A percentile compares a stretch with the other conserved stretches of the same genome.
Evolutionary conservation across 768 basidiomycete species (phyloP).

Genomic region (Favolaschia claudopus): DNA sequence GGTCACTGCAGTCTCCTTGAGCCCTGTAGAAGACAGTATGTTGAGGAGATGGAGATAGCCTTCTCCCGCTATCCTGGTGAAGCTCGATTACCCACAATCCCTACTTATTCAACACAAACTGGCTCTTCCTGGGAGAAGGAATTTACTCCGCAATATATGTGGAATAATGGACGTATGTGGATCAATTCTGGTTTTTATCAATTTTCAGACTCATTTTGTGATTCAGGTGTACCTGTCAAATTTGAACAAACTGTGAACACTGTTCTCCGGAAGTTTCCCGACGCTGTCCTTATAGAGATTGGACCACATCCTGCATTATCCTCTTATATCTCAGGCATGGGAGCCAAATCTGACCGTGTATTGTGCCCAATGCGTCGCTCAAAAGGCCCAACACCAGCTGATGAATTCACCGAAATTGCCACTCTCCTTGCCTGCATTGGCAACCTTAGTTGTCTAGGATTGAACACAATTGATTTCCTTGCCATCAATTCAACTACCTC

Average conservation of each 20-base stretch:
- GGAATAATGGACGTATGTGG: slow-evolving; percentile 46
- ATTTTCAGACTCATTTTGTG: too few relatives aligned
- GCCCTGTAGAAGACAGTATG: slow-evolving; percentile 38
- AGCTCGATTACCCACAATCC: slow-evolving; percentile 32
- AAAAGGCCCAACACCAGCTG: slow-evolving; percentile 29
- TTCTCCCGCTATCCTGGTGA: slow-evolving; percentile 43
- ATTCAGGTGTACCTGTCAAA: slow-evolving; percentile 46
- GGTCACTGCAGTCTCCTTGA: slow-evolving; percentile 50
- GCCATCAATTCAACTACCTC: slow-evolving; percentile 33
- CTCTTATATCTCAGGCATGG: slow-evolving; percentile 38
- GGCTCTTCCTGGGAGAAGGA: slow-evolving; percentile 28
- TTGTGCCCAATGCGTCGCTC: slow-evolving; percentile 37
- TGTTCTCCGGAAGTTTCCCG: slow-evolving; percentile 29
- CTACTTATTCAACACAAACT: slow-evolving; percentile 47
- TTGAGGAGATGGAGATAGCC: slow-evolving; percentile 34
- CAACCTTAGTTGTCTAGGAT: slow-evolving; percentile 34
- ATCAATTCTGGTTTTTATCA: too few relatives aligned
- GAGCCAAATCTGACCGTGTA: slow-evolving; percentile 23
- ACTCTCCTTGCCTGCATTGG: slow-evolving; percentile 38
- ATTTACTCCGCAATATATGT: slow-evolving; percentile 48
- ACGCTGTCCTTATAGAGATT: slow-evolving; percentile 45
- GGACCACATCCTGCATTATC: slow-evolving; percentile 48
- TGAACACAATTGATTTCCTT: slow-evolving; percentile 41
- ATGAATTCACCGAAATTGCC: slow-evolving; percentile 29
- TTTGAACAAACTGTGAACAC: slow-evolving; percentile 42